Evolutionary conservation across 139 green algal species (phyloP), one percentile per base, ranked within the genome.

Genomic region (Micractinium conductrix): DNA sequence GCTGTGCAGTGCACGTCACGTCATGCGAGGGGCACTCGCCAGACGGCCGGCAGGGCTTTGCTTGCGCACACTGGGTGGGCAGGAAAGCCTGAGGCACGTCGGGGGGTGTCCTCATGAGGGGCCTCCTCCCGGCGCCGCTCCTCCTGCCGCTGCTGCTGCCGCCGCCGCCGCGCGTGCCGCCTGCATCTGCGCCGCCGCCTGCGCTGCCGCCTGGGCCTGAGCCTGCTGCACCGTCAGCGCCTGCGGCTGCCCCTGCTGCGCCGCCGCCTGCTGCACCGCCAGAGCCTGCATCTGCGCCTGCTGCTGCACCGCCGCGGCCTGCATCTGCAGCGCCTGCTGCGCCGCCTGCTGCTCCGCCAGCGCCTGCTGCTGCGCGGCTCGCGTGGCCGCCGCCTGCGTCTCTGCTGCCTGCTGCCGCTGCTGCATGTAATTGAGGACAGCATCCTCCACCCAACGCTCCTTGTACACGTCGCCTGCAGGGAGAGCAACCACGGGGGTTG

Each of bases 381-480:
- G 24, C 2, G 40, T 17, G 35, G 70, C 68, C 83, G 60, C 72
- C 70, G 53, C 38, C 69, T 72, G 50, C 48, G 53, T 45, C 50
- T 33, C 4, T 40, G 50, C 50, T 24, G 68, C 45, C 33, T 42
- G 44, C 74, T 80, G 74, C 48, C 50, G 44, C 0, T 63, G 45
- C 81, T 63, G 8, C 88, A 97, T 85, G 79, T 97, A 96, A 8
- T 88, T 87, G 30, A 96, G 30, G 0, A 93, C 88, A 1, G 93
- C 93, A 37, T 98, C 94, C 67, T 98, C 93, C 58, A 95, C 94
- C 94, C 94, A 96, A 42, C 88, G 88, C 17, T 88, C 93, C 9
- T 80, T 85, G 83, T 95, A 96, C 73, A 92, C 78, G 24, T 85
- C 69, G 19, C 53, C 85, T 55, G 85, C 7, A 14, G 71, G 55